These are phyloP conservation scores for Aegilops longissima DNA, from an alignment of 176 grass and related monocot genomes.

Conservation along the genomic window DNA sequence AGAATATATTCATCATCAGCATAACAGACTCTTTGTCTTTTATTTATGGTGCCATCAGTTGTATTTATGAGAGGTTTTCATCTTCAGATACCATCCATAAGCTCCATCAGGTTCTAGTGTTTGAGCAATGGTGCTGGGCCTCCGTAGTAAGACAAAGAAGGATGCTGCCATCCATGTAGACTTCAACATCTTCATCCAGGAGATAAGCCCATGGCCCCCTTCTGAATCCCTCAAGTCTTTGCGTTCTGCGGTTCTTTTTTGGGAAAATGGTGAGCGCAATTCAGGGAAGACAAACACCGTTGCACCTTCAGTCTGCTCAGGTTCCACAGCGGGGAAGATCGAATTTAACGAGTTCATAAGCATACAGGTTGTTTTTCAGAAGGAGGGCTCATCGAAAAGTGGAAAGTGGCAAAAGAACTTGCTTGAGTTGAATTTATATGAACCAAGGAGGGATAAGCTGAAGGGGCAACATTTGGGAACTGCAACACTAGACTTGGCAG, in stretches of 20 bases:
- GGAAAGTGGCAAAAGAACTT: slow-evolving; percentile 82
- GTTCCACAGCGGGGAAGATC: slow-evolving; percentile 47
- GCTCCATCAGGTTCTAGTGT: slow-evolving; percentile 13
- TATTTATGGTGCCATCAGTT: slow-evolving; percentile 1
- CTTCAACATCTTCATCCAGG: slow-evolving; percentile 82
- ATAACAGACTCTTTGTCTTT: not conserved
- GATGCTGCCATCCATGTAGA: slow-evolving; percentile 63
- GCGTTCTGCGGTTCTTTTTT: slow-evolving; percentile 71
- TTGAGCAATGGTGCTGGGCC: slow-evolving; percentile 77
- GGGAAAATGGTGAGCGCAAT: slow-evolving; percentile 75
- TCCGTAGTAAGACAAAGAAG: slow-evolving; percentile 77
- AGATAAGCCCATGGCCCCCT: slow-evolving; percentile 95
- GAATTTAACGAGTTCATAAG: slow-evolving; percentile 95
- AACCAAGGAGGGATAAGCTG: slow-evolving; percentile 80
- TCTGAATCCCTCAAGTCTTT: slow-evolving; percentile 84
- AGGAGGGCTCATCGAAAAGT: slow-evolving; percentile 70
- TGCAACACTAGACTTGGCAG: slow-evolving; percentile 73
- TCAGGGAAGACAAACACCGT: slow-evolving; percentile 67
- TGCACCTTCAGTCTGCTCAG: slow-evolving; percentile 50
- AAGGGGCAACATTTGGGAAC: slow-evolving; percentile 91
- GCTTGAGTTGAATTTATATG: slow-evolving; percentile 91
- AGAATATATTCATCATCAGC: not conserved
- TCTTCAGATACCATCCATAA: slow-evolving; percentile 22
- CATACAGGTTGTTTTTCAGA: slow-evolving; percentile 71
- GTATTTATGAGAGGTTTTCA: slow-evolving; percentile 15